Evolutionary conservation across 139 green algal genomes (phyloP).

Genomic region (Chlorella vulgaris): DNA sequence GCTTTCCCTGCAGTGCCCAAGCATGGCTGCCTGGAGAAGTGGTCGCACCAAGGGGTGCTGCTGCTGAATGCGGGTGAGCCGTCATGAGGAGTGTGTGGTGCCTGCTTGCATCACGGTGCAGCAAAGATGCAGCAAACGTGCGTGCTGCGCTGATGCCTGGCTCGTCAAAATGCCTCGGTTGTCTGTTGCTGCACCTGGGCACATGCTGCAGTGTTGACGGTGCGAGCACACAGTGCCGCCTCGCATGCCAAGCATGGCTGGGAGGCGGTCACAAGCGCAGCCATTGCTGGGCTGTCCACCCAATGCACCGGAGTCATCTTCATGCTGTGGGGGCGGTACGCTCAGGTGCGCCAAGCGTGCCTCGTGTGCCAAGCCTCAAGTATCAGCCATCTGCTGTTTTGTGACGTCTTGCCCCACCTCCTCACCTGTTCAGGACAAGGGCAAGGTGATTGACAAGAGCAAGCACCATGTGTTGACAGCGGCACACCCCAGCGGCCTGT

Average conservation of each 20-base stretch:
- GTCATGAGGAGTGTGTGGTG: no score
- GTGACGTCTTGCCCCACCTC: no score
- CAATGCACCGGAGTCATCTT: constrained; percentile 83
- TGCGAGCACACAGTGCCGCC: constrained; percentile 78
- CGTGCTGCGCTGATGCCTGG: no score
- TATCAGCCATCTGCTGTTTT: no score
- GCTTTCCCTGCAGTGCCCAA: constrained; percentile 35
- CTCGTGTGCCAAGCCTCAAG: no score
- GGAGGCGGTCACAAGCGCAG: constrained; percentile 91
- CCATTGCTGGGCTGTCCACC: constrained; percentile 72
- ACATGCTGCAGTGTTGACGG: constrained; percentile 74
- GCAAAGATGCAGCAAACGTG: no score
- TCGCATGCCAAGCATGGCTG: constrained; percentile 91
- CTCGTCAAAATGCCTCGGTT: not conserved
- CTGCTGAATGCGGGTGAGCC: constrained; percentile 85
- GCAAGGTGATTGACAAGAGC: constrained; percentile 53
- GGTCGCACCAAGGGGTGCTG: constrained; percentile 80
- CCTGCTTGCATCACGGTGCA: no score
- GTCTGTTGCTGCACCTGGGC: not conserved
- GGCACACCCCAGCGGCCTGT: constrained; percentile 76
- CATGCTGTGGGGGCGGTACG: constrained; percentile 90
- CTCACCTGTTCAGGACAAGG: no score
- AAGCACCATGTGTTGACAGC: constrained; percentile 75
- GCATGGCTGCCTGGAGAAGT: constrained; percentile 78
- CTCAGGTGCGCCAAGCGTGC: constrained; percentile 46